Evolutionary conservation across 495 filamentous ascomycete genomes (phyloP), one percentile per base, ranked within the genome.

Genomic region (Penicillium diatomitis): DNA sequence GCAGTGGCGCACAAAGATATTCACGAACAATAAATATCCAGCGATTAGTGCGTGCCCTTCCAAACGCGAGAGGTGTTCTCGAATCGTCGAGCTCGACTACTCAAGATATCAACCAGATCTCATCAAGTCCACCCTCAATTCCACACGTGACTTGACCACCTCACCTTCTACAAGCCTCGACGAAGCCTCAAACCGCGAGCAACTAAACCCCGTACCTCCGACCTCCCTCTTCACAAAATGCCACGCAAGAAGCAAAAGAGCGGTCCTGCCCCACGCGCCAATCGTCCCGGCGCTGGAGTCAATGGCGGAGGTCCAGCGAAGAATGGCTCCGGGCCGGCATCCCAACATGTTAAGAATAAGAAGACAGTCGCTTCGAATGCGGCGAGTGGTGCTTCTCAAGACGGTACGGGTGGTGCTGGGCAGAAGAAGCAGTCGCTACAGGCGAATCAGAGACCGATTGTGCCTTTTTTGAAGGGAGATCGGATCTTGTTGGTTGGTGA

Each of bases 401-500:
- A 50, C 27, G 33, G 28, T 10, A 37, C 20, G 20, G 20, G 20
- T 20, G 20, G 20, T 20, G 2, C 20, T 20, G 20, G 30, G 12
- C 46, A 45, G 44, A 63, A 63, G 30, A 54, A 56, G 34, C 41
- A 38, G 5, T 42, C 52, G 6, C 8, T 56, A n/a, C 60, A 58
- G 30, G 37, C 40, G 32, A 62, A 79, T 55, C 60, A 62, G 47
- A 62, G 72, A 35, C 79, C 84, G 6, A 79, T 74, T 36, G 81
- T 94, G 51, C 90, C 89, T n/a, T 95, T 94, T 68, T 63, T 71
- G 20, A 74, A 76, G 27, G 63, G 70, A 44, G 81, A 92, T 61
- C 70, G 77, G 47, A 86, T 96, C 50, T 78, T 98, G 29, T 76
- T 96, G 2, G 65, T 98, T 55, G 92, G 91, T 43, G 91, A 98